Evolutionary conservation across 768 basidiomycete genomes (phyloP), one percentile per base, ranked within the genome.

Genomic region (Hypholoma sublateritium): DNA sequence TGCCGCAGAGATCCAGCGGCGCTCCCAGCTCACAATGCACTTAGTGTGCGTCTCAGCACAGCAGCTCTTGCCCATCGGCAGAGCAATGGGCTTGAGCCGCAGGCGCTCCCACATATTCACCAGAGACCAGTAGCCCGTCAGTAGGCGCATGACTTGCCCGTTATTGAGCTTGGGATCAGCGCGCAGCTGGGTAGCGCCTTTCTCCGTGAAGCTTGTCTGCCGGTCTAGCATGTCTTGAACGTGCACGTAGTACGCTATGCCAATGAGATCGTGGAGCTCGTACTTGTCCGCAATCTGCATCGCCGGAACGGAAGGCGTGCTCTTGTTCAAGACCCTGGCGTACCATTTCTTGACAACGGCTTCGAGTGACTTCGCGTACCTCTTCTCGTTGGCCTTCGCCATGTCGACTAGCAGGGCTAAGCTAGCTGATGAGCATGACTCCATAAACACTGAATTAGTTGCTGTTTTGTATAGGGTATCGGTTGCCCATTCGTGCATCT

Each of bases 401-500:
- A 68, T 60, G 49, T 74, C 70, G 28, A 73, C 45, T 36, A 74
- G 54, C 45, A 65, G 63, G 9, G 68, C 56, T 59, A 78, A 68
- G n/a, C 62, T 61, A 2, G 67, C 62, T 36, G 77, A 77, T 39
- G 72, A 69, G 62, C 70, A 73, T 34, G 72, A 67, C 7, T 71
- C 67, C 41, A 69, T 57, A 63, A 72, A 67, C 17, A 66, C 56
- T n/a, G 61, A 41, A 58, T 69, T 56, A 9, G 59, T 51, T 35
- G 71, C 65, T 17, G 65, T 67, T 5, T 45, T 45, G 41, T 66
- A 47, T 54, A 84, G 67, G 5, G 76, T 73, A 21, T 70, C 56
- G 44, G 74, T 62, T 4, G 75, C 72, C 82, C 82, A 85, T 17
- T 60, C 62, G 58, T 79, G 75, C 59, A 82, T 72, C 19, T 67